Base-by-base conservation (phyloP, 192 early-diverging fungal genomes). In the Physocladia obscura region DNA sequence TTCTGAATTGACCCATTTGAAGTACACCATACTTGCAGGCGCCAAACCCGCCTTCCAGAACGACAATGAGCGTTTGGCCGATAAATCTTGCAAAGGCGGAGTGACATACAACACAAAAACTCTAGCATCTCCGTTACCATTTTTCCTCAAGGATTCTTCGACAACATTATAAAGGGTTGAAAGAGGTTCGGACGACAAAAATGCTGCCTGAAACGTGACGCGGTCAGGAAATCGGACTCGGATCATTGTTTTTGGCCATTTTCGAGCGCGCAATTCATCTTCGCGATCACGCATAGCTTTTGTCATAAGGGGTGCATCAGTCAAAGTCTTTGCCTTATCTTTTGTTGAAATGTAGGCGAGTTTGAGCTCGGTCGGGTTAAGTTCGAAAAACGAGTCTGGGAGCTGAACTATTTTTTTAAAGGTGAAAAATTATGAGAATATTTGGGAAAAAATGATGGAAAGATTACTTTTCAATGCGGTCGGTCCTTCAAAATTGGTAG, bases 331-430 rank as follows among this genome's bases (percentile, higher is more conserved):
- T 30, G 84, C 74, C 8, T 85, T 83, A 26, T 74, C 71, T 6
- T 74, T 49, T 2, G 51, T 39, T 11, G 54, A 29, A 36, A 82
- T 76, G 58, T 93, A 75, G 26, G 94, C 61, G 26, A 83, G 69
- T 57, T 85, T 80, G 49, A 95, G 75, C 69, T 98, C 94, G 54
- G 82, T 75, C 3, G 87, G 40, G 0, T 84, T 76, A 5, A 93
- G 70, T 48, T 90, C 84, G 80, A 93, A 98, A 74, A 95, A 96
- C 24, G 92, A 89, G 30, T 92, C 93, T 1, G 95, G 94, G 13
- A 95, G 77, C 22, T 91, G 89, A 59, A 92, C 90, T 90, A 24
- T 31, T 57, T 31, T 57, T 27, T 4, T 27, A 13, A 30, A 31
- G 22, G 21, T 34, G n/a, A 57, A 11, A 35, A 11, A 31, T 19